Evolutionary conservation across 306 rosid genomes (phyloP), one percentile per base, ranked within the genome.

Genomic region (Cicer arietinum): DNA sequence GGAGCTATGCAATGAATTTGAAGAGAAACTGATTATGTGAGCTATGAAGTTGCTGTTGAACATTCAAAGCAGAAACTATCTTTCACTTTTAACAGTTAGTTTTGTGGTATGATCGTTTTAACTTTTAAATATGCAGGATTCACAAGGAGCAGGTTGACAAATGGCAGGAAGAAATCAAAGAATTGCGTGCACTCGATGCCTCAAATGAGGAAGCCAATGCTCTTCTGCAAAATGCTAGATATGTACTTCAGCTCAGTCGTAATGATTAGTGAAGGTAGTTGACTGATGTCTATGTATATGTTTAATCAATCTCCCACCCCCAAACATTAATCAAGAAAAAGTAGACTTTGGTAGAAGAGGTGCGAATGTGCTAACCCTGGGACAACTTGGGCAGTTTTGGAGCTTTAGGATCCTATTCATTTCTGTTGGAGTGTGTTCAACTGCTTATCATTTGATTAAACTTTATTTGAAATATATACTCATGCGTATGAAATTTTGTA

Each of bases 131-230:
- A 30, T 50, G 80, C 82, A 88, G 98, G 90, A 85, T 89, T 74
- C 92, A 90, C 43, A 88, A 90, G 84, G 93, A 90, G 79, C 88
- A 83, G 53, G 87, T 87, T 0, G 94, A 91, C 65, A 88, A 88
- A 67, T 94, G 98, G 97, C 92, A 87, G 81, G 90, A 91, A 69
- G 92, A 94, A 76, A 87, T 94, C 74, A 84, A 86, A 53, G 88
- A 83, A 40, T 67, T 91, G 78, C 87, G 92, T 37, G 58, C 80
- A 78, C 86, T 91, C 0, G 97, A 89, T 83, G 84, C 84, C 20
- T 87, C 94, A 10, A 94, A 93, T 39, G 97, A 91, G 87, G 94
- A 88, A 75, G 90, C 80, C 77, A 69, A 79, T 79, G 72, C 82
- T 77, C 64, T 90, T 74, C 89, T 94, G 79, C 89, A 79, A 69